A percentile compares a stretch with the other conserved stretches of the same genome.
phyloP scores from a whole-genome alignment of 768 basidiomycete species.

The Mrakia blollopis region DNA sequence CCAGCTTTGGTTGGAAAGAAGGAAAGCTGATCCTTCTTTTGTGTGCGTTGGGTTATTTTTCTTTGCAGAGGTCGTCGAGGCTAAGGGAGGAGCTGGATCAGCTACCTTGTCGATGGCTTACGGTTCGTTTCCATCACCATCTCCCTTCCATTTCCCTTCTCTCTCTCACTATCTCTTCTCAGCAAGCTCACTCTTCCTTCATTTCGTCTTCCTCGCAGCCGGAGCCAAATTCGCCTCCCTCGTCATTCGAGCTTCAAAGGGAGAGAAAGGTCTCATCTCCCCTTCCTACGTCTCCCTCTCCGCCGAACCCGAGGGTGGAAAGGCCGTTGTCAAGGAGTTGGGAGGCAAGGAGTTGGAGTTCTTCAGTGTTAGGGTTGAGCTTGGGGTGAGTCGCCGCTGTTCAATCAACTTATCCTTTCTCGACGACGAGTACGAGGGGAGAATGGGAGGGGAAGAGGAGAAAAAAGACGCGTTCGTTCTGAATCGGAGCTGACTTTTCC shows the following conservation, averaged over 20 bases:
- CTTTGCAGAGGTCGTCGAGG: constrained; percentile 73
- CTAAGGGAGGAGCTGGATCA: constrained; percentile 80
- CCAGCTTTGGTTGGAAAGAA: too few relatives aligned
- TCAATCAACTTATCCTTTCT: too few relatives aligned
- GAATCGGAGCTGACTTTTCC: not conserved
- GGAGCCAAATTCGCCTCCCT: constrained; percentile 64
- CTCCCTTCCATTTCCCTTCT: not conserved
- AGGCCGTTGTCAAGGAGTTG: constrained; percentile 19
- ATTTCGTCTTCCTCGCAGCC: constrained; percentile 43
- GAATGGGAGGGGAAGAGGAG: too few relatives aligned
- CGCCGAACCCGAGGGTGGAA: constrained; percentile 57
- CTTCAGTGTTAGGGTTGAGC: constrained; percentile 83
- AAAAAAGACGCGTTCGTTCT: not conserved
- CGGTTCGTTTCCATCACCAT: constrained; percentile 36
- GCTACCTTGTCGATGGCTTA: constrained; percentile 75
- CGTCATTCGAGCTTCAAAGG: constrained; percentile 58
- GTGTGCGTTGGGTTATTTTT: too few relatives aligned
- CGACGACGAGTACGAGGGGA: too few relatives aligned
- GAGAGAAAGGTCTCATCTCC: constrained; percentile 65
- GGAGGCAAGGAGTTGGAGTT: constrained; percentile 59
- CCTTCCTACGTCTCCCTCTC: constrained; percentile 79
- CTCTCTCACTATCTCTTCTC: constrained; percentile 37
- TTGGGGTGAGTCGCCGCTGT: constrained; percentile 60
- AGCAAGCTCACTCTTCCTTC: not conserved
- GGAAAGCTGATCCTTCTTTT: too few relatives aligned